These are phyloP conservation scores for Fusarium oligoseptatum DNA, from an alignment of 2,329 filamentous ascomycete genomes.

Conservation along the genomic window DNA sequence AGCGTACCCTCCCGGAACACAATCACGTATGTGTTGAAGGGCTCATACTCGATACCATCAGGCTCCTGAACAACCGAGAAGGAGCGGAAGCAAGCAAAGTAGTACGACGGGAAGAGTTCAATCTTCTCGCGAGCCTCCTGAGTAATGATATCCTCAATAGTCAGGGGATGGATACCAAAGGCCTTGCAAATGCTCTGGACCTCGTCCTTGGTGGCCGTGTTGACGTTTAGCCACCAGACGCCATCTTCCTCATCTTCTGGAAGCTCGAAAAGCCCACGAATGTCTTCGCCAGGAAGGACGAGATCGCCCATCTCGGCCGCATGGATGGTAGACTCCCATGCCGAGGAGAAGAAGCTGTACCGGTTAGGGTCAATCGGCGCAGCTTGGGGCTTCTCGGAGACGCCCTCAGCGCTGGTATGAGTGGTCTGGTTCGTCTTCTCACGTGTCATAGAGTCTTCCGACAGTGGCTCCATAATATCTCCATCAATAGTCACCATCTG, in stretches of 20 bases:
- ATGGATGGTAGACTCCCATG: conserved; percentile 93
- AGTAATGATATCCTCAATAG: conserved; percentile 94
- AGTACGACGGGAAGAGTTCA: conserved; percentile 96
- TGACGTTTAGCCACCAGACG: conserved; percentile 99
- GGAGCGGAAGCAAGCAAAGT: conserved; percentile 97
- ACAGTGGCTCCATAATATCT: conserved; percentile 68
- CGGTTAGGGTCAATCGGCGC: conserved; percentile 75
- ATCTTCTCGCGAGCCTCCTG: conserved; percentile 99
- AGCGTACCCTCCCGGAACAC: conserved; percentile 96
- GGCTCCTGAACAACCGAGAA: conserved; percentile 86
- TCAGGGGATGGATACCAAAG: conserved; percentile 95
- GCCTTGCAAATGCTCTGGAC: conserved; percentile 90
- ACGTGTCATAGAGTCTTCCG: conserved; percentile 56
- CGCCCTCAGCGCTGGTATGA: conserved; percentile 44
- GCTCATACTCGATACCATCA: conserved; percentile 86
- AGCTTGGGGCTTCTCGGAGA: conserved; percentile 55
- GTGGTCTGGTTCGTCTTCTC: conserved; percentile 61
- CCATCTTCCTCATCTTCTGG: conserved; percentile 76
- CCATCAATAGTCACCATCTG: conserved; percentile 67
- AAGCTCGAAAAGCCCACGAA: conserved; percentile 85
- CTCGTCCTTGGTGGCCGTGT: conserved; percentile 90
- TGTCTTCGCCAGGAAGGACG: conserved; percentile 88
- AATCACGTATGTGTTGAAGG: conserved; percentile 96
- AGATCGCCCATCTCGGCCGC: conserved; percentile 89
- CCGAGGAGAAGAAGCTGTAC: conserved; percentile 97